A percentile compares a stretch with the other conserved stretches of the same genome.
phyloP scores from a whole-genome alignment of 495 filamentous ascomycete species.

The Penicillium crystallinum region DNA sequence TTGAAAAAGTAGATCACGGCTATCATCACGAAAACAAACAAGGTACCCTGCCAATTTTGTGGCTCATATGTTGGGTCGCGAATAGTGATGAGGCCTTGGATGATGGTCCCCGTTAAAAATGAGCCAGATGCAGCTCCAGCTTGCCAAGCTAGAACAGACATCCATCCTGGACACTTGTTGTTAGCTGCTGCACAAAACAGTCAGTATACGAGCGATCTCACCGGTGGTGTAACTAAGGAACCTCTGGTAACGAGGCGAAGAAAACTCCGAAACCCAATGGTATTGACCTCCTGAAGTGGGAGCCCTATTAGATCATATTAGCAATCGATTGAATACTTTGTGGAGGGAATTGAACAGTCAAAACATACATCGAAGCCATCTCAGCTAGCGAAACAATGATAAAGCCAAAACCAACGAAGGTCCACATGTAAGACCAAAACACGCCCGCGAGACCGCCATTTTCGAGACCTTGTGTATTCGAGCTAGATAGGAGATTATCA shows the following conservation, averaged over 20 bases:
- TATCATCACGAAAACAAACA: constrained; percentile 41
- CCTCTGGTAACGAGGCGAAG: constrained; percentile 34
- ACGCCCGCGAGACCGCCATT: constrained; percentile 15
- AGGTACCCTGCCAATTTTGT: constrained; percentile 38
- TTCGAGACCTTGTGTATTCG: constrained; percentile 12
- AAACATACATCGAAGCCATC: constrained; percentile 30
- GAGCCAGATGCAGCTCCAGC: constrained; percentile 32
- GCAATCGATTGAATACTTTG: constrained; percentile 22
- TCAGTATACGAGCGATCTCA: not conserved
- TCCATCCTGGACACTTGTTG: constrained; percentile 33
- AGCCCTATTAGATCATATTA: not conserved
- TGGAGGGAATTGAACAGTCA: constrained; percentile 3
- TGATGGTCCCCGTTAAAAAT: constrained; percentile 42
- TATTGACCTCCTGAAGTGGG: constrained; percentile 37
- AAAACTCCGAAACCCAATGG: constrained; percentile 48
- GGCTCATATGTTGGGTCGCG: constrained; percentile 32
- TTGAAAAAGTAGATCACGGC: constrained; percentile 39
- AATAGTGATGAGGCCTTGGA: constrained; percentile 38
- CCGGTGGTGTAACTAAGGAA: constrained; percentile 44
- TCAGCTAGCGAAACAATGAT: constrained; percentile 31
- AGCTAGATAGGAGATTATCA: not conserved
- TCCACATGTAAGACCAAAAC: constrained; percentile 30
- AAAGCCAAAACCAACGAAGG: constrained; percentile 26
- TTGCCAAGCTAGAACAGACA: constrained; percentile 39
- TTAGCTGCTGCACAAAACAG: not conserved